Evolutionary conservation across 1,284 basidiomycete genomes (phyloP).

Genomic region (Golubevia sp.): DNA sequence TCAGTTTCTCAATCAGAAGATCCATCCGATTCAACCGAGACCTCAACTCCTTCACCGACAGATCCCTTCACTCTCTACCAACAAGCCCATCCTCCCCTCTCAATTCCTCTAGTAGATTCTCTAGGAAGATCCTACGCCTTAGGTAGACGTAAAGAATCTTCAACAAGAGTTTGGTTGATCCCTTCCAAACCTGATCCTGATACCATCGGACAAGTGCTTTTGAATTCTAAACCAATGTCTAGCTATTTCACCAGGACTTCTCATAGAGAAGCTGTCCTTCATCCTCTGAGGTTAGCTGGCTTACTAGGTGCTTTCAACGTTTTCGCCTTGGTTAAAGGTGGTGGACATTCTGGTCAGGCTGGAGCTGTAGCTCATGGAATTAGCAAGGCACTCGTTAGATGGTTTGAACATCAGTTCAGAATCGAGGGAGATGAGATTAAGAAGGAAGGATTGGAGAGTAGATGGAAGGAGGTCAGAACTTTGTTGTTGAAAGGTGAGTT

Average conservation of each 20-base stretch:
- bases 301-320: conserved; percentile 90
- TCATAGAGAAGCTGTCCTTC: conserved; percentile 79
- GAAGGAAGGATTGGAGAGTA: conserved; percentile 64
- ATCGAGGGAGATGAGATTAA: conserved; percentile 38
- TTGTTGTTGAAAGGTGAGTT: conserved; percentile 75
- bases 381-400: conserved; percentile 72
- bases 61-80: conserved; percentile 1
- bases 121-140: conserved; percentile 79
- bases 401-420: conserved; percentile 17
- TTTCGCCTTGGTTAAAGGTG: conserved; percentile 84
- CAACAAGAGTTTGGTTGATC: conserved; percentile 91
- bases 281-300: conserved; percentile 82
- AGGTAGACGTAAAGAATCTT: conserved; percentile 82
- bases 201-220: conserved; percentile 68
- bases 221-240: conserved; percentile 81
- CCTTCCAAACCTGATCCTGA: conserved; percentile 66
- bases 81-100: conserved; percentile 3
- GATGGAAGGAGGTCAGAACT: conserved; percentile 70
- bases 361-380: conserved; percentile 85
- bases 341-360: conserved; percentile 86
- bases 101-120: conserved; percentile 64
- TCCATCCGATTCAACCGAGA: too few relatives aligned
- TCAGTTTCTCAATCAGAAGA: too few relatives aligned
- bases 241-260: conserved; percentile 77
- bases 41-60: too few relatives aligned